Conservation (phyloP, 352 stramenopile genomes). For the Bremia lactucae region DNA sequence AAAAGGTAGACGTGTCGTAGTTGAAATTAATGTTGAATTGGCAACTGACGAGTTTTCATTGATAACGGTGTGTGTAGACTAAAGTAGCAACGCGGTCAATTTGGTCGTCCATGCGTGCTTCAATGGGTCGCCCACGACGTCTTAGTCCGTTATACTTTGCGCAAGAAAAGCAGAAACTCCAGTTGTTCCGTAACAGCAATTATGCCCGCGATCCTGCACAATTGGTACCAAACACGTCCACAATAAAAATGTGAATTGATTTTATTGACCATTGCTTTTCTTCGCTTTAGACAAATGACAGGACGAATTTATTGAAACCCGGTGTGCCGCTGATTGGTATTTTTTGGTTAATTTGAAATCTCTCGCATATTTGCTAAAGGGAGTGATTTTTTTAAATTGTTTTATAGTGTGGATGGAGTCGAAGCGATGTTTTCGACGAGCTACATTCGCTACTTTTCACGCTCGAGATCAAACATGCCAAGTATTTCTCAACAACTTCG, state of each 20-base stretch:
- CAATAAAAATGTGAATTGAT: too few relatives aligned
- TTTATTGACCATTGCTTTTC: too few relatives aligned
- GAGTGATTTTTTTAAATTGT: too few relatives aligned
- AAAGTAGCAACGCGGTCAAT: constrained; percentile 40
- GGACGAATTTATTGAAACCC: constrained; percentile 9
- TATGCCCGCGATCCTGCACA: constrained; percentile 8
- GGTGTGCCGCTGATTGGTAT: constrained; percentile 27
- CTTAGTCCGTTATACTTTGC: constrained; percentile 56
- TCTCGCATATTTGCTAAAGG: too few relatives aligned
- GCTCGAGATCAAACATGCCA: constrained; percentile 21
- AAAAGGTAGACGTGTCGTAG: constrained; percentile 24
- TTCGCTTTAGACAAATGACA: constrained; percentile 9
- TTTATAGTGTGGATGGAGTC: constrained; percentile 29
- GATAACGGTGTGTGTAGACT: constrained; percentile 21
- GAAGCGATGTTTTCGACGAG: constrained; percentile 27
- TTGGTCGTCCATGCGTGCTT: constrained; percentile 64
- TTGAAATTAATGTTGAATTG: background rate
- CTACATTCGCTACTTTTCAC: constrained; percentile 21
- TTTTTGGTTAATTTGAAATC: too few relatives aligned
- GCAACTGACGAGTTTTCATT: background rate
- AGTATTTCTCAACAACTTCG: constrained; percentile 18
- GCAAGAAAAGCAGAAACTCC: constrained; percentile 57
- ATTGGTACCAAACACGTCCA: too few relatives aligned
- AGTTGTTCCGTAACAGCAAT: constrained; percentile 37
- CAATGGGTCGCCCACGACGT: constrained; percentile 60